phyloP scores from a whole-genome alignment of 225 moss, liverwort and hornwort species.

The Neckera pumila region DNA sequence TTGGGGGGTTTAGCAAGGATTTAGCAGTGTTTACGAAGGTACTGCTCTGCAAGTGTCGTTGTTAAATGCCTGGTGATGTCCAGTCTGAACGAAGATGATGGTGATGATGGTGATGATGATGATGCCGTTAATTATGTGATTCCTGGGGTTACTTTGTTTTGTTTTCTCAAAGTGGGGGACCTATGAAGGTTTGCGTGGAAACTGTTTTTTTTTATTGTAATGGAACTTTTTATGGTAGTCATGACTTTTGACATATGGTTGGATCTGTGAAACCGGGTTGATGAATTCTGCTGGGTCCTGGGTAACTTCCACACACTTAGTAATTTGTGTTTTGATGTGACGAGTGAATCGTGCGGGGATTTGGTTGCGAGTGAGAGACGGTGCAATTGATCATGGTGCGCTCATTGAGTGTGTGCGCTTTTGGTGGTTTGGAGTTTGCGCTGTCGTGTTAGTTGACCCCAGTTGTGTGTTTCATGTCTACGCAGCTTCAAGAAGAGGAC shows the following conservation, averaged over 20 bases:
- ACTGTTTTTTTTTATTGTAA: background rate
- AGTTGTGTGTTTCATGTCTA: background rate
- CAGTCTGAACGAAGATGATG: background rate
- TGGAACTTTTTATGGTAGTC: background rate
- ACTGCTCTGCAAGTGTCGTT: background rate
- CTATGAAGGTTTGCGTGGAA: background rate
- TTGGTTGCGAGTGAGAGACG: background rate
- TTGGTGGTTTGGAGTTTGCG: background rate
- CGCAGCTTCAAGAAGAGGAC: background rate
- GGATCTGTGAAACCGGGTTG: background rate
- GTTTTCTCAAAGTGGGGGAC: background rate
- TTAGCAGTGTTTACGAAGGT: background rate
- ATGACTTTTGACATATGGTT: background rate
- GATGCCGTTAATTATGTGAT: background rate
- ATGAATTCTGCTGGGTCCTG: background rate
- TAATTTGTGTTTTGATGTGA: background rate
- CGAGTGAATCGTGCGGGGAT: background rate
- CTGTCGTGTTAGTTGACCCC: background rate
- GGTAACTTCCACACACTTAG: background rate
- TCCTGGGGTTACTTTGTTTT: background rate
- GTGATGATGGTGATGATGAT: background rate
- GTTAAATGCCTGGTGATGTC: background rate
- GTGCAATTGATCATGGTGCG: background rate
- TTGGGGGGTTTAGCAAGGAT: background rate
- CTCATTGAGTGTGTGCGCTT: background rate